Evolutionary conservation across 2,329 filamentous ascomycete genomes (phyloP).

Genomic region (Raffaelea albimanens): DNA sequence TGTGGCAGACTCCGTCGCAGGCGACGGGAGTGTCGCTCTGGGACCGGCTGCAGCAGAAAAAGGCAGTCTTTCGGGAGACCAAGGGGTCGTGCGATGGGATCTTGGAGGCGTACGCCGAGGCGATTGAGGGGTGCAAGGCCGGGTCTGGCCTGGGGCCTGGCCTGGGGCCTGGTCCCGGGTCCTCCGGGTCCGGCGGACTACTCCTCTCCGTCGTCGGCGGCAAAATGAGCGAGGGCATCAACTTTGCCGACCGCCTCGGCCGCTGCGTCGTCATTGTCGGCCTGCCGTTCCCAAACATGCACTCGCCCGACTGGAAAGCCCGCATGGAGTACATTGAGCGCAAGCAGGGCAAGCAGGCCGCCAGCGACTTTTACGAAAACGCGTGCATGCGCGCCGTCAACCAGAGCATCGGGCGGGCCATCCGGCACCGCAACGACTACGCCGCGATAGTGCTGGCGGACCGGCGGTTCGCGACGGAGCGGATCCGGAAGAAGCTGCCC

Average conservation of each 20-base stretch:
- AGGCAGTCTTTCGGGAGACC: slow-evolving; percentile 52
- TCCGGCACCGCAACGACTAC: slow-evolving; percentile 80
- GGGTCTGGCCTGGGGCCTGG: too few relatives aligned
- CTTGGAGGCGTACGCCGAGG: slow-evolving; percentile 61
- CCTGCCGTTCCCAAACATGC: slow-evolving; percentile 83
- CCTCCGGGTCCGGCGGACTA: slow-evolving; percentile 40
- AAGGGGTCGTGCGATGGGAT: slow-evolving; percentile 58
- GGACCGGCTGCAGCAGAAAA: slow-evolving; percentile 47
- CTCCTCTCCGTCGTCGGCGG: slow-evolving; percentile 88
- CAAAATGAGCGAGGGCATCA: slow-evolving; percentile 95
- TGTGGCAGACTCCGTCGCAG: slow-evolving; percentile 42
- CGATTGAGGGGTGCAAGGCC: too few relatives aligned
- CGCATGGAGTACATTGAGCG: slow-evolving; percentile 77
- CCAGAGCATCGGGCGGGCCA: slow-evolving; percentile 88
- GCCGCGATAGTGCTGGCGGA: slow-evolving; percentile 84
- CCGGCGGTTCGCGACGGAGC: slow-evolving; percentile 61
- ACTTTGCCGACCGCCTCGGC: slow-evolving; percentile 86
- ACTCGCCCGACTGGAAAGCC: slow-evolving; percentile 85
- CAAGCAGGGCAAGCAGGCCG: slow-evolving; percentile 39
- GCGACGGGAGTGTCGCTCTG: slow-evolving; percentile 32
- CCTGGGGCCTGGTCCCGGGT: too few relatives aligned
- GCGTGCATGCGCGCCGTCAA: slow-evolving; percentile 95
- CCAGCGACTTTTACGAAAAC: slow-evolving; percentile 83
- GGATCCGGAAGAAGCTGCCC: slow-evolving; percentile 72
- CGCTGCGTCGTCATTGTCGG: slow-evolving; percentile 88